Conservation (phyloP, 73 alveolate species). For the Paramecium octaurelia region DNA sequence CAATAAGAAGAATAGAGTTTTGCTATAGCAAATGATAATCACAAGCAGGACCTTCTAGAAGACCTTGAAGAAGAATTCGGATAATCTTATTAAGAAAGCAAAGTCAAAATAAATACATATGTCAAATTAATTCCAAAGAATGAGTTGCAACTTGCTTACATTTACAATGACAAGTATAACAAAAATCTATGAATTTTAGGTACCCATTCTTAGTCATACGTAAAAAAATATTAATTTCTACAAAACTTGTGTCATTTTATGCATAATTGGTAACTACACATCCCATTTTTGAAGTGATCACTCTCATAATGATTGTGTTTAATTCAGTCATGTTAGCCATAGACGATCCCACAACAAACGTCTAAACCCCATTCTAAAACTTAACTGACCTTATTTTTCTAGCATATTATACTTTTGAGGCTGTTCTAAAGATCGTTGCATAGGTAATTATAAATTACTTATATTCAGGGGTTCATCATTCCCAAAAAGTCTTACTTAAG, state of each 20-base stretch:
- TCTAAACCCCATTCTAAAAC: not conserved
- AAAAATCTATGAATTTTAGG: not conserved
- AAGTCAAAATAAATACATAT: not conserved
- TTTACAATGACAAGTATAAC: not conserved
- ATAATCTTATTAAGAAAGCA: not conserved
- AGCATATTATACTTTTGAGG: constrained; percentile 61
- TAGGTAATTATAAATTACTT: not conserved
- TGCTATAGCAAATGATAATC: not conserved
- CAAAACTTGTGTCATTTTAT: not conserved
- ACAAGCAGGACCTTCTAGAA: not conserved
- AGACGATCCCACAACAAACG: constrained; percentile 66
- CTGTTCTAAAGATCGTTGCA: constrained; percentile 58
- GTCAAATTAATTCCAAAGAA: constrained; percentile 21
- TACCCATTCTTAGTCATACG: not conserved
- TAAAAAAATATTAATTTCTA: not conserved
- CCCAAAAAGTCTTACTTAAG: constrained; percentile 74
- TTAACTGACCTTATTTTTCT: constrained; percentile 54
- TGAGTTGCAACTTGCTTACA: not conserved
- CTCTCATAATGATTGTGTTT: constrained; percentile 63
- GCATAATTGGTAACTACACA: not conserved
- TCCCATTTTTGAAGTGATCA: constrained; percentile 56
- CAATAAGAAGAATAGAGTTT: not conserved
- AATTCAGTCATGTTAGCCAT: constrained; percentile 66
- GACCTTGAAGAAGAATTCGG: constrained; percentile 34
- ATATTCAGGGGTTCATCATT: constrained; percentile 69